Base-by-base conservation (phyloP, 371 early-diverging fungal species). In the Actinomucor elegans region DNA sequence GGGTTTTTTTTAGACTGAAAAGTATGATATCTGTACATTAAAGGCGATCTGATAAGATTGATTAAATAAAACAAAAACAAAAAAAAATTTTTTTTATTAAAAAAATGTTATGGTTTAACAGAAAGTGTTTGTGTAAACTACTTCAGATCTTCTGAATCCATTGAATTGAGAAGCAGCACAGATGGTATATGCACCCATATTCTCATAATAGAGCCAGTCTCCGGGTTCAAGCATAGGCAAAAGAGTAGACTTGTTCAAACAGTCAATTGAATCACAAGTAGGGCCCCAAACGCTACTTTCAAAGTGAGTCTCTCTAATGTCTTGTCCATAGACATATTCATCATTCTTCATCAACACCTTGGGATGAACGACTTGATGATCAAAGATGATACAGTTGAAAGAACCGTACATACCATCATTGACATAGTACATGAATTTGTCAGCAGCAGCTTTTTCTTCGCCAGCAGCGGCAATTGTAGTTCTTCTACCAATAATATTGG, bases 381-480 rank as follows among this genome's bases (percentile, higher is more conserved):
- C 99, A 79, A 96, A 98, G 62, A 93, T 83, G 79, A 97, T 88
- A 76, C 96, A 94, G 81, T 98, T 98, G 85, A 98, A 97, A 65
- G 91, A 87, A 46, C 96, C 97, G 66, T 98, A 98, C 78, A 96
- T 87, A 57, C 99, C 99, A 66, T 98, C 99, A 71, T 96, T 97
- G 68, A 98, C 85, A 75, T 98, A 98, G 81, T 89, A 94, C 96
- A 94, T 96, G 70, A 79, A 94, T 47, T 86, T 62, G 15, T 33
- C 43, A 26, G 14, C 15, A 15, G 18, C 3, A 5, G 12, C 18
- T 15, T 31, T 23, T 17, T 46, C 15, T 43, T 75, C 75, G 3
- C 35, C 31, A 41, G 55, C 37, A 29, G 77, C 73, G 49, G 79
- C 66, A 9, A 65, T 73, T 3, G 88, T 85, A 28, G 74, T 76